phyloP scores from a whole-genome alignment of 371 early-diverging fungal species.

The Amoeboaphelidium protococcarum region DNA sequence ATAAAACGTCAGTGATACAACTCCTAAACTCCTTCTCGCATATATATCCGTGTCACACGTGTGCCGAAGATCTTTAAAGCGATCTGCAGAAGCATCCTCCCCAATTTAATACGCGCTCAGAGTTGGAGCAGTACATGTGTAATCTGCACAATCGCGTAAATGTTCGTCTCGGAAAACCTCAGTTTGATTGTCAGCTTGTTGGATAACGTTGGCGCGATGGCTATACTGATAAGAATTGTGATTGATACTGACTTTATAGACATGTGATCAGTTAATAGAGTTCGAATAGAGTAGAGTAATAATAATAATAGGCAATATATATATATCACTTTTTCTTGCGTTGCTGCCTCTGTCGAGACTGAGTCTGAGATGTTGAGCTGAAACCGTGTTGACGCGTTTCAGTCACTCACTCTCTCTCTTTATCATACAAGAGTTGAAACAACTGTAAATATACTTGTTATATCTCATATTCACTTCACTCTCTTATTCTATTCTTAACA shows the following conservation, averaged over 20 bases:
- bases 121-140: conserved; percentile 73
- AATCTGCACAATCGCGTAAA: conserved; percentile 92
- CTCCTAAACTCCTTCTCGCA: conserved; percentile 59
- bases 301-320: too few species aligned
- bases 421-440: too few species aligned
- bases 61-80: conserved; percentile 29
- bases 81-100: conserved; percentile 64
- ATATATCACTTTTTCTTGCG: too few species aligned
- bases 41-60: conserved; percentile 85
- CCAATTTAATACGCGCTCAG: conserved; percentile 33
- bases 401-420: too few species aligned
- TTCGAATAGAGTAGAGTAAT: too few species aligned
- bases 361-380: not conserved
- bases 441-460: conserved; percentile 2
- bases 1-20: conserved; percentile 46
- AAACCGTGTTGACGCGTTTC: not conserved
- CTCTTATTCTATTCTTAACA: conserved; percentile 30
- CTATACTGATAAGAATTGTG: too few species aligned
- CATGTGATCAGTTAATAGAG: too few species aligned
- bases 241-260: too few species aligned
- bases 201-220: conserved; percentile 72
- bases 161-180: conserved; percentile 54
- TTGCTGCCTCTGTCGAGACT: too few species aligned
- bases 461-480: conserved; percentile 29
- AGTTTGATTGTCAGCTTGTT: conserved; percentile 78